phyloP scores from a whole-genome alignment of 148 eudicot genomes.

The Vaccinium myrtillus region DNA sequence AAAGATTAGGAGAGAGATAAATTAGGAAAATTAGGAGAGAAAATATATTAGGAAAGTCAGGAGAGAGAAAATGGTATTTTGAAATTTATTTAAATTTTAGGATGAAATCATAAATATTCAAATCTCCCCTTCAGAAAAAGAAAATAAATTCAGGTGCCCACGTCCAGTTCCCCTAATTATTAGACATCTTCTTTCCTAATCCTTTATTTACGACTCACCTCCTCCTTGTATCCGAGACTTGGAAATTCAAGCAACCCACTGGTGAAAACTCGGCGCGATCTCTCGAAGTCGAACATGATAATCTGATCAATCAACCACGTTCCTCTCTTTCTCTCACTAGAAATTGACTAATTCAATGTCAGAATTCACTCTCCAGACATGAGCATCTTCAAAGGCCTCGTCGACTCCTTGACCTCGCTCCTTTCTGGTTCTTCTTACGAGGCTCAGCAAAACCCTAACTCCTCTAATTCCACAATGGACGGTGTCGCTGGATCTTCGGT shows the following conservation, averaged over 20 bases:
- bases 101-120: no score
- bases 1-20: no score
- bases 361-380: conserved; percentile 34
- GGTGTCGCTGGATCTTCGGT: conserved; percentile 43
- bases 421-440: conserved; percentile 39
- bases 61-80: no score
- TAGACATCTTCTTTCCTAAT: not conserved
- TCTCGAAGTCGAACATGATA: conserved; percentile 14
- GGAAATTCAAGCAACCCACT: conserved; percentile 2
- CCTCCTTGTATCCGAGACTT: not conserved
- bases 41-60: no score
- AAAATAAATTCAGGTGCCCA: not conserved
- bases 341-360: not conserved
- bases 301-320: not conserved
- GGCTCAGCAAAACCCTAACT: conserved; percentile 51
- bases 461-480: conserved; percentile 40
- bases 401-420: conserved; percentile 53
- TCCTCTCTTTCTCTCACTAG: not conserved
- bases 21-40: no score
- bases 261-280: conserved; percentile 12
- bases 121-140: not conserved
- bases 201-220: not conserved
- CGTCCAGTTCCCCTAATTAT: not conserved
- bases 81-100: no score
- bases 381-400: conserved; percentile 63